Conservation (phyloP, 2,329 filamentous ascomycete species). For the Xenoacremonium recifei region DNA sequence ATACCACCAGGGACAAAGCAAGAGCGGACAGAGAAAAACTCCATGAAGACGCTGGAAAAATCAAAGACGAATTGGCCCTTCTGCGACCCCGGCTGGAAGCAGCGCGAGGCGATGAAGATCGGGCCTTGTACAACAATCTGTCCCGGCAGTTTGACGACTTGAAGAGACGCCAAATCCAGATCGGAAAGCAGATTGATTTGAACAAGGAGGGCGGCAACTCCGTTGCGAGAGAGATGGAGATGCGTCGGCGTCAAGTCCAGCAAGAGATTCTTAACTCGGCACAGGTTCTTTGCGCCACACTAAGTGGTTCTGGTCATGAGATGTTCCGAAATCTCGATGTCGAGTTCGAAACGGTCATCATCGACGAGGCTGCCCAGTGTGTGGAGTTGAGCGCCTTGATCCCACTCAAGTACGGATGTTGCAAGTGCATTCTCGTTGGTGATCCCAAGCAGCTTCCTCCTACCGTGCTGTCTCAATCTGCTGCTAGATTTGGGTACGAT, state of each 20-base stretch:
- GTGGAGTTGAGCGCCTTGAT: slow-evolving; percentile 96
- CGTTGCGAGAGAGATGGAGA: slow-evolving; percentile 78
- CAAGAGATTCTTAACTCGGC: slow-evolving; percentile 88
- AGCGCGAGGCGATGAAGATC: slow-evolving; percentile 55
- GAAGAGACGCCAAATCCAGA: slow-evolving; percentile 68
- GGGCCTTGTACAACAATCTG: slow-evolving; percentile 50
- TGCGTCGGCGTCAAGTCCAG: slow-evolving; percentile 79
- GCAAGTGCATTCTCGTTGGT: slow-evolving; percentile 94
- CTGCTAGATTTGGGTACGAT: slow-evolving; percentile 90
- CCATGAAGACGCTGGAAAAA: slow-evolving; percentile 62
- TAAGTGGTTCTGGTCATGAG: slow-evolving; percentile 94
- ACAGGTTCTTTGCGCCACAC: slow-evolving; percentile 90
- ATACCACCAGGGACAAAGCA: slow-evolving; percentile 57
- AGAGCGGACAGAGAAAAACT: slow-evolving; percentile 57
- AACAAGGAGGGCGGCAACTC: slow-evolving; percentile 84
- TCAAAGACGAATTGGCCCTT: slow-evolving; percentile 73
- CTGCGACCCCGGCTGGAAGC: slow-evolving; percentile 72
- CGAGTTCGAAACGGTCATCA: slow-evolving; percentile 97
- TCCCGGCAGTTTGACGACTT: slow-evolving; percentile 76
- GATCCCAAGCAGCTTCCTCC: slow-evolving; percentile 97
- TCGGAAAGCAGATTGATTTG: slow-evolving; percentile 82
- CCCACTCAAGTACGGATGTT: slow-evolving; percentile 93
- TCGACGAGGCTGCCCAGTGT: slow-evolving; percentile 97
- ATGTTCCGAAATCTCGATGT: slow-evolving; percentile 94
- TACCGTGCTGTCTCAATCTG: slow-evolving; percentile 91